Percentiles rank a stretch among this genome's conserved stretches.
These are phyloP conservation scores for Arthrobotrys sinensis DNA, from an alignment of 2,329 filamentous ascomycete genomes.

Conservation along the genomic window DNA sequence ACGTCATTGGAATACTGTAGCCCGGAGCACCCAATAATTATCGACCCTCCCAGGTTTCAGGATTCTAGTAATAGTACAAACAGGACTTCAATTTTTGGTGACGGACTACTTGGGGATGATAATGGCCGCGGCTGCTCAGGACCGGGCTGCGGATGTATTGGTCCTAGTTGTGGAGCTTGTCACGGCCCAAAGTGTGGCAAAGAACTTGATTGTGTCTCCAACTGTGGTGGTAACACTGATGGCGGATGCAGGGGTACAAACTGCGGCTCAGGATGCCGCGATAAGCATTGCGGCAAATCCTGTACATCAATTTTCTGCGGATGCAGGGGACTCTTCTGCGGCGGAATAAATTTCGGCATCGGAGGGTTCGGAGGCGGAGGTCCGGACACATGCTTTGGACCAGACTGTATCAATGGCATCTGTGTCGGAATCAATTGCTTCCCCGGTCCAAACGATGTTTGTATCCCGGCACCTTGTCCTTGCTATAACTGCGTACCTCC, in stretches of 20 bases:
- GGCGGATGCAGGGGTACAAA: conserved; percentile 5
- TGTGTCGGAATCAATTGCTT: conserved; percentile 6
- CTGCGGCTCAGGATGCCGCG: neutral
- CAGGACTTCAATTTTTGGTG: neutral
- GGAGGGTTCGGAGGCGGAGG: neutral
- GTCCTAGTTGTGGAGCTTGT: neutral
- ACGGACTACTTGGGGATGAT: conserved; percentile 14
- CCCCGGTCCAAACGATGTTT: conserved; percentile 14
- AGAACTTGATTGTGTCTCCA: neutral
- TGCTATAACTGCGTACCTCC: neutral
- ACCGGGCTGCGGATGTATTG: conserved; percentile 12
- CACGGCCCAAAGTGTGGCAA: conserved; percentile 20
- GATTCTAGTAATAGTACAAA: neutral
- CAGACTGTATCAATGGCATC: neutral
- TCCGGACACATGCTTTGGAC: neutral
- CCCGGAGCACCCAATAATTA: neutral
- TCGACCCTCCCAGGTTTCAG: neutral
- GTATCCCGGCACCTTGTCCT: conserved; percentile 2
- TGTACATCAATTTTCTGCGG: conserved; percentile 12
- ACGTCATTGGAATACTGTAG: neutral
- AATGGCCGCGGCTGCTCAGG: conserved; percentile 16
- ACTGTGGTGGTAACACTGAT: neutral
- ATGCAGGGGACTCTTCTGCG: neutral
- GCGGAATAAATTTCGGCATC: conserved; percentile 1
- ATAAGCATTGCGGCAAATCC: neutral